Base-by-base conservation (phyloP, 345 rosid genomes). In the Alliaria petiolata region DNA sequence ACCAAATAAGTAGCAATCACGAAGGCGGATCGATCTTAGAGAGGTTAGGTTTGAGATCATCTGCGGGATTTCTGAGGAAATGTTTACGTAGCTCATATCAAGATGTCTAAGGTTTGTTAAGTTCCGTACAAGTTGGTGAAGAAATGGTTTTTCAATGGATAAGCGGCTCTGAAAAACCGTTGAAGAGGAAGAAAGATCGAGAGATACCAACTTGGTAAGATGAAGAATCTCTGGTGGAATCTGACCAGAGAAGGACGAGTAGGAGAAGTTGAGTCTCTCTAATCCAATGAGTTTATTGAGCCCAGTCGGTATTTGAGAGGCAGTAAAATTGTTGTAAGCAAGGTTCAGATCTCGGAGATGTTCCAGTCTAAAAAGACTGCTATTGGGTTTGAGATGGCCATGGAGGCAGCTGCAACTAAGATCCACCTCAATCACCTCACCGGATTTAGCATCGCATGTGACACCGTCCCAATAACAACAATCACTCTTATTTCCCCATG, bases 271-370 rank as follows among this genome's bases (percentile, higher is more conserved):
- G 7, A 69, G 61, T 59, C 15, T 17, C 36, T 13, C 4, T 39
- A 70, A 40, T 13, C 2, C 12, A 22, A 8, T 39, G 43, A 71
- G 62, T 13, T 28, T 42, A 13, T n/a, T 2, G 19, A 61, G 28
- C 3, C 14, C 4, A 3, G 39, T n/a, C 4, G 74, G 74, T 3
- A 58, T 26, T 15, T 26, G 28, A 10, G 62, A 71, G 14, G 0
- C 0, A 1, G 0, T 28, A 72, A 81, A 80, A 19, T 70, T 2
- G 49, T 81, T 76, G 47, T 3, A 9, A 58, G 80, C 65, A 0
- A 81, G 81, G 14, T 78, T 63, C 3, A 83, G 74, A 4, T 13
- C 14, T 16, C 36, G 79, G 3, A 72, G 63, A 26, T 59, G 8
- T 4, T 0, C 19, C 4, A 72, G 5, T 11, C 17, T 51, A 17